Percentiles rank a stretch among this genome's conserved stretches.
These are phyloP conservation scores for Apiotrichum mycotoxinovorans DNA, from an alignment of 1,284 basidiomycete species.

Conservation along the genomic window DNA sequence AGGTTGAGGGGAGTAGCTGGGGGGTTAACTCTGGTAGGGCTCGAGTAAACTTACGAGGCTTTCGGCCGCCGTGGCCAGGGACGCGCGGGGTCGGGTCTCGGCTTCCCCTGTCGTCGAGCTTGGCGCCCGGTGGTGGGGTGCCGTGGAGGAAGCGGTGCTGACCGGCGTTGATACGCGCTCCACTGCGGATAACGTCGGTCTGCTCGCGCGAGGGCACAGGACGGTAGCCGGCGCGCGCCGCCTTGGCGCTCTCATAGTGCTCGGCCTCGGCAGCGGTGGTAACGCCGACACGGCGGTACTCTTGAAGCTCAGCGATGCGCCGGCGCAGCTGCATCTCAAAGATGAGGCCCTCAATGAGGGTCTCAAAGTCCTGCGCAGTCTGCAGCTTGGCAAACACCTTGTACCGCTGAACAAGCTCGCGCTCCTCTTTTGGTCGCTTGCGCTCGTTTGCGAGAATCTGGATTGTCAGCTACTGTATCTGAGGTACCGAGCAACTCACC, in stretches of 20 bases:
- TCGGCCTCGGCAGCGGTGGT: constrained; percentile 80
- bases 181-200: constrained; percentile 34
- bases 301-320: constrained; percentile 81
- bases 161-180: constrained; percentile 42
- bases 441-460: constrained; percentile 88
- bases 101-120: constrained; percentile 29
- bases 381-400: constrained; percentile 91
- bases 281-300: constrained; percentile 78
- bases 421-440: constrained; percentile 85
- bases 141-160: constrained; percentile 45
- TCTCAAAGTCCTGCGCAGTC: constrained; percentile 87
- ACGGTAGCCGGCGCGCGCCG: constrained; percentile 52
- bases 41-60: constrained; percentile 24
- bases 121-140: constrained; percentile 13
- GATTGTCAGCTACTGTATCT: background rate
- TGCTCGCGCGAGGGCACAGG: constrained; percentile 36
- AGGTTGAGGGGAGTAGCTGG: constrained; percentile 66
- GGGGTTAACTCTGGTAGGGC: constrained; percentile 7
- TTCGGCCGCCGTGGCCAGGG: constrained; percentile 26
- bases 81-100: constrained; percentile 35
- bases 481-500: constrained; percentile 57
- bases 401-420: constrained; percentile 81
- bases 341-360: constrained; percentile 80
- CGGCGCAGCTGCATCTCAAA: constrained; percentile 83
- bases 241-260: constrained; percentile 71